Conservation (phyloP, 2,329 filamentous ascomycete species). For the Exophiala alcalophila region DNA sequence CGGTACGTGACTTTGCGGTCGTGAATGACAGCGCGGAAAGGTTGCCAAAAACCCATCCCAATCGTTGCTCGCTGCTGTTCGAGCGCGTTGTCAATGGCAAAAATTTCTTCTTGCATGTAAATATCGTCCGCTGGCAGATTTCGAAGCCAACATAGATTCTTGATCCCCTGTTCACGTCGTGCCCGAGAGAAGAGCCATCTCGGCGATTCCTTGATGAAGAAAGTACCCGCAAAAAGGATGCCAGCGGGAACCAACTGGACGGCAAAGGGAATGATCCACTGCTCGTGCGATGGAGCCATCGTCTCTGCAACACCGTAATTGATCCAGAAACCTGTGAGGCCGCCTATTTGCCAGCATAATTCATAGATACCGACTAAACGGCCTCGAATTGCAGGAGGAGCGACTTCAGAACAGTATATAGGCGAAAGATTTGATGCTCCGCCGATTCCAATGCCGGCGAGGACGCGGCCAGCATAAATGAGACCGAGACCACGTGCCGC, state of each 20-base stretch:
- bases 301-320: slow-evolving; percentile 54
- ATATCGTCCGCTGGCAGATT: slow-evolving; percentile 43
- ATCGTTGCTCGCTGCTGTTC: slow-evolving; percentile 62
- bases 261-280: slow-evolving; percentile 45
- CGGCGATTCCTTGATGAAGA: slow-evolving; percentile 63
- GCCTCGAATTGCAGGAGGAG: slow-evolving; percentile 58
- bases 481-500: slow-evolving; percentile 60
- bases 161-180: slow-evolving; percentile 62
- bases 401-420: slow-evolving; percentile 59
- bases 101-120: slow-evolving; percentile 72
- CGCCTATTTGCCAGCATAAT: slow-evolving; percentile 54
- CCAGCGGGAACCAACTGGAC: slow-evolving; percentile 43
- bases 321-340: slow-evolving; percentile 53
- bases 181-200: slow-evolving; percentile 69
- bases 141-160: slow-evolving; percentile 50
- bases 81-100: slow-evolving; percentile 66
- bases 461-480: slow-evolving; percentile 56
- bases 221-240: slow-evolving; percentile 52
- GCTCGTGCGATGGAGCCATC: slow-evolving; percentile 35
- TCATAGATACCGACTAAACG: slow-evolving; percentile 59
- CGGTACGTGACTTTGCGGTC: slow-evolving; percentile 63
- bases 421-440: slow-evolving; percentile 57
- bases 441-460: slow-evolving; percentile 58
- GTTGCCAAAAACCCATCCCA: slow-evolving; percentile 72
- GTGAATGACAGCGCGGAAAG: slow-evolving; percentile 57